Percentiles rank a stretch among this genome's conserved stretches.
Evolutionary conservation across 139 green algal genomes (phyloP).

Genomic region (Closterium sp.): DNA sequence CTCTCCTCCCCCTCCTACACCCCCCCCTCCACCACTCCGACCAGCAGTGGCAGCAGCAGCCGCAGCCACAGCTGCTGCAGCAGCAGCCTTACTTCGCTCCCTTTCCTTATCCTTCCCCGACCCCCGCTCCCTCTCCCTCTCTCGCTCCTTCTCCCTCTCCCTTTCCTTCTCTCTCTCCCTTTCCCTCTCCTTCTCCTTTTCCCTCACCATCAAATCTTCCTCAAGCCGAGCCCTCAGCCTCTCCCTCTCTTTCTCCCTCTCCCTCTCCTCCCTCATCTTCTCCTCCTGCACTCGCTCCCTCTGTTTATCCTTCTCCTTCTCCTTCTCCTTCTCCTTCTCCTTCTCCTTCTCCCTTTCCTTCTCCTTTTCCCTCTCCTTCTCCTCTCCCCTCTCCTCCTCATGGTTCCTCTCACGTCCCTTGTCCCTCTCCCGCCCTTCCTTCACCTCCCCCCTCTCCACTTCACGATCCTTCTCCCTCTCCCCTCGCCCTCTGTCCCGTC

Average conservation of each 20-base stretch:
- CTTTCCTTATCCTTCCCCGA: not conserved
- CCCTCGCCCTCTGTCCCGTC: not conserved
- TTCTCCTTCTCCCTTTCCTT: not conserved
- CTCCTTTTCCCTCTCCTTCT: not conserved
- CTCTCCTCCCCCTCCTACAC: not conserved
- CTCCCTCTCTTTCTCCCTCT: too few species aligned
- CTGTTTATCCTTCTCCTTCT: not conserved
- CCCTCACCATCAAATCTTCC: not conserved
- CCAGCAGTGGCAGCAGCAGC: not conserved
- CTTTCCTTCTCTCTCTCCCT: not conserved
- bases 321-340: not conserved
- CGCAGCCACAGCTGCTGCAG: not conserved
- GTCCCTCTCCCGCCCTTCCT: not conserved
- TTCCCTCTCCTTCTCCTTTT: not conserved
- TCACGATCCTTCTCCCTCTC: not conserved
- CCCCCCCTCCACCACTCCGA: not conserved
- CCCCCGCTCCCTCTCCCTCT: not conserved
- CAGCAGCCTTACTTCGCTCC: not conserved
- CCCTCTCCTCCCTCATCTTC: too few species aligned
- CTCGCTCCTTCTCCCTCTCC: slow-evolving; percentile 14
- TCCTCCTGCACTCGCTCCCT: not conserved
- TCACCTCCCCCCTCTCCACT: not conserved
- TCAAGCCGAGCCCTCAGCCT: not conserved
- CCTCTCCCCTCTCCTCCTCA: not conserved
- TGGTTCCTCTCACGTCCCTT: not conserved